phyloP scores from a whole-genome alignment of 2,329 filamentous ascomycete genomes.

The Colletotrichum chrysophilum region DNA sequence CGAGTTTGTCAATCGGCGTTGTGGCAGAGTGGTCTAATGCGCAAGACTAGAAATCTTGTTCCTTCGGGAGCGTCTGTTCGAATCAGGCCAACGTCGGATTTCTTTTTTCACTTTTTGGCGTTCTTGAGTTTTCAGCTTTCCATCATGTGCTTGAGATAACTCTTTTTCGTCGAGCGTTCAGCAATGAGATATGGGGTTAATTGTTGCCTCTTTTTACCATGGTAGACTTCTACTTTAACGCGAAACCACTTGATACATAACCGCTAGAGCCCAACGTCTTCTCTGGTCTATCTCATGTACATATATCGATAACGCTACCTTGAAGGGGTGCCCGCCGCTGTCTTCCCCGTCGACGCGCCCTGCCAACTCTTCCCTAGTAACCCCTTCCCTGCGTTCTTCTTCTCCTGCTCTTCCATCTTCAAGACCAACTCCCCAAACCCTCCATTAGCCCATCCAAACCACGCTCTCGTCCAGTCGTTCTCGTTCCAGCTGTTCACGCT shows the following conservation, averaged over 20 bases:
- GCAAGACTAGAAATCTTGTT: constrained; percentile 4
- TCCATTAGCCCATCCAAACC: constrained; percentile 51
- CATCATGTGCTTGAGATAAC: too few species aligned
- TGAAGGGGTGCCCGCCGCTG: rapidly evolving
- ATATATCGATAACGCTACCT: not conserved
- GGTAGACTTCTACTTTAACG: not conserved
- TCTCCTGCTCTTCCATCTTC: constrained; percentile 26
- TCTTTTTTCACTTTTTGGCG: not conserved
- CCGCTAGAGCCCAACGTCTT: not conserved
- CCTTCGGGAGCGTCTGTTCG: constrained; percentile 1
- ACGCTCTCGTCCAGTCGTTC: constrained; percentile 46
- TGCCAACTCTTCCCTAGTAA: constrained; percentile 9
- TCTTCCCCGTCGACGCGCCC: not conserved
- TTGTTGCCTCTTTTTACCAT: too few species aligned
- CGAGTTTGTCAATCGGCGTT: rapidly evolving
- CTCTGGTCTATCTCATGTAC: not conserved
- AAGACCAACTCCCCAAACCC: constrained; percentile 45
- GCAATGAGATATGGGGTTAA: not conserved
- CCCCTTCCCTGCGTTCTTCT: not conserved
- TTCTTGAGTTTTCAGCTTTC: not conserved
- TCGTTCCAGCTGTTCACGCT: constrained; percentile 48
- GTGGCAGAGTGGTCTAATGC: constrained; percentile 2
- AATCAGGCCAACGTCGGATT: not conserved
- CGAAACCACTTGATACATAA: not conserved
- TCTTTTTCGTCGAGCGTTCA: too few species aligned